phyloP scores from a whole-genome alignment of 345 rosid species.

The Aquilaria sinensis region DNA sequence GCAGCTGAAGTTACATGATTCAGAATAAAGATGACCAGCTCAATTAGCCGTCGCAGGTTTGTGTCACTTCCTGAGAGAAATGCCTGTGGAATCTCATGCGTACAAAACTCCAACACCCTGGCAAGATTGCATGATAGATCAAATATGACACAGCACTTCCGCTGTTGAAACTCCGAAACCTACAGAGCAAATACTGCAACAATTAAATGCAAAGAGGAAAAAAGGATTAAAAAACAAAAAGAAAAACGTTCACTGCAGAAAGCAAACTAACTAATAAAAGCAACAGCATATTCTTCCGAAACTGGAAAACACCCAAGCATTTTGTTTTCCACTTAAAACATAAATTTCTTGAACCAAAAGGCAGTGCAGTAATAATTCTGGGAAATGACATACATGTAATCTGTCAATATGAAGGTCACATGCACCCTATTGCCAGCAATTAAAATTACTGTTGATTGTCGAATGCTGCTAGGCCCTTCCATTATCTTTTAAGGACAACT shows the following conservation, averaged over 20 bases:
- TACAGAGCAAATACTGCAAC: conserved; percentile 19
- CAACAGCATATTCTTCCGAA: too few species aligned
- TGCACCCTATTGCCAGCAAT: neutral
- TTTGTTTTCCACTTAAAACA: neutral
- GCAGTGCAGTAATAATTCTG: neutral
- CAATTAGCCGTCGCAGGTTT: conserved; percentile 88
- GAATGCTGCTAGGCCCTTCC: too few species aligned
- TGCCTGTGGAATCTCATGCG: conserved; percentile 73
- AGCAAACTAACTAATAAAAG: too few species aligned
- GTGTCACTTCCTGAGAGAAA: conserved; percentile 77
- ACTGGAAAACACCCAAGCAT: too few species aligned
- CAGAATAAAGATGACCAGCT: conserved; percentile 74
- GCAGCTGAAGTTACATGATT: conserved; percentile 76
- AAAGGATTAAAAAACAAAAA: neutral
- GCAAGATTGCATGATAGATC: conserved; percentile 95
- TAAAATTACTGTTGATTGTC: neutral
- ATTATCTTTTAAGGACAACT: too few species aligned
- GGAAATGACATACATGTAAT: neutral
- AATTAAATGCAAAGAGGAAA: conserved; percentile 11
- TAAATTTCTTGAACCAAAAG: neutral
- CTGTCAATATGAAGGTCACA: neutral
- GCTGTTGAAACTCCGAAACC: conserved; percentile 83
- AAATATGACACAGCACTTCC: conserved; percentile 83
- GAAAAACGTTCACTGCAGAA: too few species aligned
- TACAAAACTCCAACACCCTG: conserved; percentile 89